Conservation (phyloP, 768 basidiomycete species). For the Mycena galericulata region DNA sequence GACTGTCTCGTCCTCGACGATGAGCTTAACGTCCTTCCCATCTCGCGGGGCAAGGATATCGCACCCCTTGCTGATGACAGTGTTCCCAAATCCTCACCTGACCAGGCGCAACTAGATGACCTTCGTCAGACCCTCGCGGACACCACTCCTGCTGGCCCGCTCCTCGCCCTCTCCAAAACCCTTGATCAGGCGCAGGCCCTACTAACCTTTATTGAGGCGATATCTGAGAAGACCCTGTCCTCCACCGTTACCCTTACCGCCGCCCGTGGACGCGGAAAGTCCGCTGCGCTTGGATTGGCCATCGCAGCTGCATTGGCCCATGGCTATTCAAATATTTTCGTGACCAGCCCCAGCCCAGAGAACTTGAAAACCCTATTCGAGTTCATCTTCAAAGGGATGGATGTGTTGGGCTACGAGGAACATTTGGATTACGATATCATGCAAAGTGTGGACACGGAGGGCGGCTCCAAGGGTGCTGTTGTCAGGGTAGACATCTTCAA, state of each 20-base stretch:
- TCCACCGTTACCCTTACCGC: conserved; percentile 97
- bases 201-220: conserved; percentile 94
- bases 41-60: conserved; percentile 96
- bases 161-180: conserved; percentile 91
- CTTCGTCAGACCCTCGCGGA: conserved; percentile 84
- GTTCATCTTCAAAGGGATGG: conserved; percentile 97
- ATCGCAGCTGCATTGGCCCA: conserved; percentile 93
- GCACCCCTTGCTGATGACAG: conserved; percentile 63
- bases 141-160: conserved; percentile 88
- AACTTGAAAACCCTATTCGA: conserved; percentile 98
- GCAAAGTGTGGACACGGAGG: conserved; percentile 92
- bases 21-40: conserved; percentile 96
- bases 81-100: conserved; percentile 28
- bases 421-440: conserved; percentile 98
- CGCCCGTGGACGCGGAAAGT: conserved; percentile 95
- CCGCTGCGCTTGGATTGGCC: conserved; percentile 94
- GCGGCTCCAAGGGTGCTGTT: conserved; percentile 86
- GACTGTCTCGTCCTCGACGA: conserved; percentile 97
- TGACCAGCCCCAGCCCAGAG: conserved; percentile 97
- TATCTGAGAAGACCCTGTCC: conserved; percentile 91
- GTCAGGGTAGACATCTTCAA: conserved; percentile 96
- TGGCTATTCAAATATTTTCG: conserved; percentile 97
- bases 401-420: conserved; percentile 95
- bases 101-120: conserved; percentile 63
- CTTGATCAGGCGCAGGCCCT: conserved; percentile 95